Conservation (phyloP, 2,329 filamentous ascomycete genomes). For the Fusarium nurragi region DNA sequence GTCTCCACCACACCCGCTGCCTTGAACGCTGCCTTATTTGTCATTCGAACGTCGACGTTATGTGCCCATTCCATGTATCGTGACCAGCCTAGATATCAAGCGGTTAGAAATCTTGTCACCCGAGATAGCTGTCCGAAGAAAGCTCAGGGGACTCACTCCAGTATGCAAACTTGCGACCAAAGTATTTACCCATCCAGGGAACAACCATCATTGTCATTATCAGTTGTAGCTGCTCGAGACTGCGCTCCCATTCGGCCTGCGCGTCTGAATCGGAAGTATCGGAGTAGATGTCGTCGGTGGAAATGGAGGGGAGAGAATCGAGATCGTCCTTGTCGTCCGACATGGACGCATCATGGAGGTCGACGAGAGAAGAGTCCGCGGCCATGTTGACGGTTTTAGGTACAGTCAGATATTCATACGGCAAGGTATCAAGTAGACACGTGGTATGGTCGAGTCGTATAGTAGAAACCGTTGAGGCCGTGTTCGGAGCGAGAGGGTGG, state of each 20-base stretch:
- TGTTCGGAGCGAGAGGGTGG: constrained; percentile 2
- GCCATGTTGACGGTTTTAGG: constrained; percentile 40
- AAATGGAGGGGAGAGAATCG: constrained; percentile 71
- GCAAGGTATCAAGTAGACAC: background rate
- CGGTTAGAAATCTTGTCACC: constrained; percentile 22
- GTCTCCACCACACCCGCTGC: constrained; percentile 71
- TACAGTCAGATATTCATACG: background rate
- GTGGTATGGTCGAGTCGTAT: background rate
- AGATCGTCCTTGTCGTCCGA: constrained; percentile 65
- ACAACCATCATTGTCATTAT: constrained; percentile 94
- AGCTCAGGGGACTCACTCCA: constrained; percentile 75
- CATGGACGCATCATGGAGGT: constrained; percentile 59
- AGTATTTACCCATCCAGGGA: constrained; percentile 92
- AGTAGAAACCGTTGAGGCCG: background rate
- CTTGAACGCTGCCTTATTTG: constrained; percentile 71
- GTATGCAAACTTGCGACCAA: constrained; percentile 93
- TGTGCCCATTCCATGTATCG: constrained; percentile 97
- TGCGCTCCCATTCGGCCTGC: constrained; percentile 94
- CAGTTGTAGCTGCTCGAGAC: constrained; percentile 91
- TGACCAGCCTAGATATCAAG: constrained; percentile 75
- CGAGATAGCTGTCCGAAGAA: background rate
- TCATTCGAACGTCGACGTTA: constrained; percentile 74
- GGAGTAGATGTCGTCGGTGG: constrained; percentile 64
- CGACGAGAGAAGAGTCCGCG: constrained; percentile 60
- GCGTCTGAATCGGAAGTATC: constrained; percentile 78